Percentiles rank a stretch among this genome's conserved stretches.
phyloP scores from a whole-genome alignment of 495 filamentous ascomycete genomes.

The Lophium mytilinum region DNA sequence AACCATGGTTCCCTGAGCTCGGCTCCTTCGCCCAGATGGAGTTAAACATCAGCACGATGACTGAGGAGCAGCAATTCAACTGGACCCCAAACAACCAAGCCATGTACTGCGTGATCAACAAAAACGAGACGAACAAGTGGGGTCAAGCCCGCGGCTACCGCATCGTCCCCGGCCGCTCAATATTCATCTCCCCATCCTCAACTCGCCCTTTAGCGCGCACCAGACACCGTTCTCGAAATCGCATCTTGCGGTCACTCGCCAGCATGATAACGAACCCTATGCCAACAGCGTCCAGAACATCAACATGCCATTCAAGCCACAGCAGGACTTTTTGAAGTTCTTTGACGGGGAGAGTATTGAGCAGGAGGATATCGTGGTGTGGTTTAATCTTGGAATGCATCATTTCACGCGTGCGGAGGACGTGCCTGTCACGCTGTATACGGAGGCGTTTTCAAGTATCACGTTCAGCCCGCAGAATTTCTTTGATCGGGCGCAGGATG shows the following conservation, averaged over 20 bases:
- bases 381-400: constrained; percentile 22
- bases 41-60: constrained; percentile 3
- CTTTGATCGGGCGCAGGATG: constrained; percentile 17
- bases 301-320: constrained; percentile 10
- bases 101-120: constrained; percentile 20
- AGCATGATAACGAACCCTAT: constrained; percentile 16
- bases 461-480: constrained; percentile 20
- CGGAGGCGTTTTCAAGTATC: constrained; percentile 9
- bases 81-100: constrained; percentile 19
- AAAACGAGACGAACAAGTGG: constrained; percentile 12
- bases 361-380: constrained; percentile 18
- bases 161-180: constrained; percentile 17
- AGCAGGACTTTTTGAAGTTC: constrained; percentile 18
- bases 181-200: constrained; percentile 11
- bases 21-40: constrained; percentile 7
- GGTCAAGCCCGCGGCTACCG: constrained; percentile 20
- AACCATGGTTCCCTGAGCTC: constrained; percentile 14
- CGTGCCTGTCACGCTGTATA: constrained; percentile 17
- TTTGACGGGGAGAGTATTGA: constrained; percentile 18
- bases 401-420: constrained; percentile 20
- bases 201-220: constrained; percentile 8
- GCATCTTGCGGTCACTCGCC: constrained; percentile 7
- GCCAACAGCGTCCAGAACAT: constrained; percentile 12
- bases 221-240: constrained; percentile 10
- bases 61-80: constrained; percentile 16